phyloP scores from a whole-genome alignment of 169 alveolate genomes.

The Perkinsus olseni region DNA sequence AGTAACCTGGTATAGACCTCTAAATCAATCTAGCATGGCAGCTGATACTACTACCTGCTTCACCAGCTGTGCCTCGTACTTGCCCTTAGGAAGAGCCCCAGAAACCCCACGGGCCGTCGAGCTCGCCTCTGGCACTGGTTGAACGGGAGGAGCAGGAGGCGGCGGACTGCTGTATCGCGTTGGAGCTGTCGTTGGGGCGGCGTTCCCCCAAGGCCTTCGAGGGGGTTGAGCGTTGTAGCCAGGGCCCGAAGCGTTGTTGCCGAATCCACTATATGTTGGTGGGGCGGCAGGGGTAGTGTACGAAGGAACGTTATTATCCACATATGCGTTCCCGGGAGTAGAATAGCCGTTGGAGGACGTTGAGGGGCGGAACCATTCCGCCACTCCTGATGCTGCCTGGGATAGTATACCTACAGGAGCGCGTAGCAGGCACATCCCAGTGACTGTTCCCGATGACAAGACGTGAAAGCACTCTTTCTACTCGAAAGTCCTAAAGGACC shows the following conservation, averaged over 20 bases:
- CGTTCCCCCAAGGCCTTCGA: not conserved
- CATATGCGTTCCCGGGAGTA: not conserved
- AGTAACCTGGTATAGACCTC: not conserved
- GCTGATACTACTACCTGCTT: not conserved
- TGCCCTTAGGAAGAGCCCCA: not conserved
- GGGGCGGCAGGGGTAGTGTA: not conserved
- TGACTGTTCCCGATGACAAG: no score
- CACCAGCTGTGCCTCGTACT: not conserved
- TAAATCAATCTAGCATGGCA: not conserved
- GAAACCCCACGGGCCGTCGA: not conserved
- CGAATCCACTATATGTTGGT: not conserved
- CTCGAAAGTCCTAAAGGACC: no score
- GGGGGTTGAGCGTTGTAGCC: not conserved
- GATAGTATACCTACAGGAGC: not conserved
- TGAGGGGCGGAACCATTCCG: not conserved
- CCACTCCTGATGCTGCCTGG: not conserved
- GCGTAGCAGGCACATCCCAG: not conserved
- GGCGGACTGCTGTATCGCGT: not conserved
- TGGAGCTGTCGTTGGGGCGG: not conserved
- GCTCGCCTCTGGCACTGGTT: not conserved
- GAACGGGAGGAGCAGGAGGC: not conserved
- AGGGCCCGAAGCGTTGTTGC: not conserved
- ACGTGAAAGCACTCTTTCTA: no score
- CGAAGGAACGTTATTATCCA: not conserved
- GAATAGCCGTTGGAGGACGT: not conserved